A percentile compares a stretch with the other conserved stretches of the same genome.
phyloP scores from a whole-genome alignment of 208 protist genomes.

The Leishmania amazonensis region DNA sequence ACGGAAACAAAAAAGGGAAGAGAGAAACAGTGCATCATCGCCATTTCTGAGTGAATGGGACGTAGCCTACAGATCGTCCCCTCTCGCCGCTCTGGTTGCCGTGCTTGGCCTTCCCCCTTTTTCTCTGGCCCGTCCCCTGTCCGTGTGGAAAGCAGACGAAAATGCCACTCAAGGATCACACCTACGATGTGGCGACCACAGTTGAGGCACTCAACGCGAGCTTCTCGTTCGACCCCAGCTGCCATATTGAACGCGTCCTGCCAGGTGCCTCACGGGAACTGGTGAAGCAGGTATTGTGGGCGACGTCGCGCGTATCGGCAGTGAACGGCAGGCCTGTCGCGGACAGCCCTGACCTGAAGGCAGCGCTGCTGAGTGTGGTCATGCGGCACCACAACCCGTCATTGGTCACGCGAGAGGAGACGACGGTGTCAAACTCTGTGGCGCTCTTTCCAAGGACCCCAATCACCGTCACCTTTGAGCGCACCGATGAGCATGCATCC shows the following conservation, averaged over 20 bases:
- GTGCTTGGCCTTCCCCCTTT: background rate
- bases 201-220: conserved; percentile 53
- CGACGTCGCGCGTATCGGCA: conserved; percentile 44
- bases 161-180: conserved; percentile 21
- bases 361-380: conserved; percentile 34
- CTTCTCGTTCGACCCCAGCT: conserved; percentile 63
- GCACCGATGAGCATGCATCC: conserved; percentile 30
- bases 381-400: conserved; percentile 15
- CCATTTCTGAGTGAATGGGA: background rate
- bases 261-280: conserved; percentile 38
- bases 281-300: conserved; percentile 6
- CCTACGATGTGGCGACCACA: conserved; percentile 39
- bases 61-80: background rate
- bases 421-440: conserved; percentile 1
- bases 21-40: background rate
- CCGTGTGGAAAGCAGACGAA: background rate
- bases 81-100: background rate
- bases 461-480: conserved; percentile 47
- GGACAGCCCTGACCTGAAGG: conserved; percentile 63
- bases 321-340: conserved; percentile 50
- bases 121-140: background rate
- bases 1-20: background rate
- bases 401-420: background rate
- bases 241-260: conserved; percentile 52
- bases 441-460: conserved; percentile 19